phyloP scores from a whole-genome alignment of 2,329 filamentous ascomycete genomes.

The Coniochaeta hoffmannii region DNA sequence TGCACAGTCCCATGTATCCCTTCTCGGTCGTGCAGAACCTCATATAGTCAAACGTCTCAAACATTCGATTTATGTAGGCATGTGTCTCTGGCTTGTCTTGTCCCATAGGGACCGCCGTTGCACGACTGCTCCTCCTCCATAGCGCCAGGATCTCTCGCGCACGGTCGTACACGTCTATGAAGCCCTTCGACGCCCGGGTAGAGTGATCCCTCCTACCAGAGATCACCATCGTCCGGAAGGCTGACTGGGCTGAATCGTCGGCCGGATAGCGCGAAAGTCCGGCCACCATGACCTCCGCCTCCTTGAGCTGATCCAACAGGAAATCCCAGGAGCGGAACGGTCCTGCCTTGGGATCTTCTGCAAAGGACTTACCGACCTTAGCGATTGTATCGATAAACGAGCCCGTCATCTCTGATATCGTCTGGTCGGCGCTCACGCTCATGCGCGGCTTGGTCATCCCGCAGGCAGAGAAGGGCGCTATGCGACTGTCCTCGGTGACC shows the following conservation, averaged over 20 bases:
- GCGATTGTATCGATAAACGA: neutral
- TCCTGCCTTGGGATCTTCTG: neutral
- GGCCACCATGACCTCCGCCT: neutral
- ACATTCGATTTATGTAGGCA: neutral
- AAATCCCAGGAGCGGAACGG: too few relatives aligned
- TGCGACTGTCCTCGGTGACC: neutral
- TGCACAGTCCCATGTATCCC: neutral
- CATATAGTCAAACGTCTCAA: neutral
- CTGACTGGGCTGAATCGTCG: neutral
- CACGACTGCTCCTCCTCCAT: too few relatives aligned
- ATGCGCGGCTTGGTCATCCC: neutral
- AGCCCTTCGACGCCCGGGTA: neutral
- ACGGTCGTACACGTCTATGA: neutral
- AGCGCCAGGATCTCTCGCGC: neutral
- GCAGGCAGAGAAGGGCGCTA: neutral
- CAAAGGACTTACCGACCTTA: neutral
- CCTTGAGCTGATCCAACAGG: neutral
- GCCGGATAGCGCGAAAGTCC: neutral
- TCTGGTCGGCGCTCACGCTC: neutral
- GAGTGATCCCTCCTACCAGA: neutral
- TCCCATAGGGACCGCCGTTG: neutral
- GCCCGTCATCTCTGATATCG: neutral
- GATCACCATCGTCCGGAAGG: neutral
- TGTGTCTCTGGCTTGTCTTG: neutral
- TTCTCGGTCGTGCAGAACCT: neutral